Percentiles rank a stretch among this genome's conserved stretches.
phyloP scores from a whole-genome alignment of 2,329 filamentous ascomycete genomes.

The Exophiala calicioides region DNA sequence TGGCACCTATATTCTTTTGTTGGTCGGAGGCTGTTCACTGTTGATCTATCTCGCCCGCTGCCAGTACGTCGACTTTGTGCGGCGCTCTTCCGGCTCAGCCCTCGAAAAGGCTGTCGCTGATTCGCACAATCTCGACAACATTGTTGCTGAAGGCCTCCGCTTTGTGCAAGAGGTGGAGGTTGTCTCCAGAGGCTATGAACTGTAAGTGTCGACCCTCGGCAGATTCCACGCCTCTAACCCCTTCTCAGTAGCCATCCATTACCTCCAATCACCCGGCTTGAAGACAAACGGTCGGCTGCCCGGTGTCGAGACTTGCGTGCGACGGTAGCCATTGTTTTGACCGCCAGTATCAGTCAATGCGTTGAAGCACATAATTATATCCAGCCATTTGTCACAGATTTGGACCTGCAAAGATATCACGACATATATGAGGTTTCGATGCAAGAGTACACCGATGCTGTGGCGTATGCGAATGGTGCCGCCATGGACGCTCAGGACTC shows the following conservation, averaged over 20 bases:
- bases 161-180: conserved; percentile 95
- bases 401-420: conserved; percentile 87
- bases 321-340: conserved; percentile 69
- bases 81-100: conserved; percentile 71
- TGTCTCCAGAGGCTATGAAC: conserved; percentile 83
- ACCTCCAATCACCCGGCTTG: conserved; percentile 87
- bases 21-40: conserved; percentile 13
- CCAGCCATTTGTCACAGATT: conserved; percentile 71
- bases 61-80: conserved; percentile 78
- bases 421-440: conserved; percentile 82
- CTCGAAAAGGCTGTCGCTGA: conserved; percentile 69
- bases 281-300: conserved; percentile 75
- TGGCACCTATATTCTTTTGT: conserved; percentile 40
- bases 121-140: conserved; percentile 79
- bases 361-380: conserved; percentile 69
- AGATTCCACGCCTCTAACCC: conserved; percentile 16
- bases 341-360: conserved; percentile 69
- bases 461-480: conserved; percentile 62
- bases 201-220: conserved; percentile 55
- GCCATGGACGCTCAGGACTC: conserved; percentile 75
- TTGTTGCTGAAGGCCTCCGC: conserved; percentile 71
- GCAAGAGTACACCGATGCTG: conserved; percentile 70
- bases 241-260: conserved; percentile 73
- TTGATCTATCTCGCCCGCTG: conserved; percentile 62
- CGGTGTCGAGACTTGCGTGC: conserved; percentile 79